Base-by-base conservation (phyloP, 1,284 basidiomycete genomes). In the Tilletia horrida region DNA sequence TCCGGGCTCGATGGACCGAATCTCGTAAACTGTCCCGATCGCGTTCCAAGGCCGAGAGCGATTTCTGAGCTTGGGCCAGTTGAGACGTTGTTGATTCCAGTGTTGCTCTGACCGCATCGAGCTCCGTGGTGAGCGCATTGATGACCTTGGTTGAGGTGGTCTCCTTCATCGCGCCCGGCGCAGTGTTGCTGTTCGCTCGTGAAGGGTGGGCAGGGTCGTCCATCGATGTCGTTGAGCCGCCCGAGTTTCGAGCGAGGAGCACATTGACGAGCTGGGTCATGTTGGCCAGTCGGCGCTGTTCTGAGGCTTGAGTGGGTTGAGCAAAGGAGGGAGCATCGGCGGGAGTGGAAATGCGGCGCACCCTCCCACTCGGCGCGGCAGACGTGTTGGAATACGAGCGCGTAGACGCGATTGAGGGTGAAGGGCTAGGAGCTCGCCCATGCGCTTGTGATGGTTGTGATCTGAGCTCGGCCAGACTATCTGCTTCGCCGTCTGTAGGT, bases 1-100 rank as follows among this genome's bases (percentile, higher is more conserved):
- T 80, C 66, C 90, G 83, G 66, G 92, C 82, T 59, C 91, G 85
- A 78, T 92, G 90, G 70, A 91, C 86, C 0, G 88, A 88, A 76
- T 92, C 91, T 75, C 91, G 92, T 80, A 92, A 82, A 81, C 93
- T 92, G 78, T 93, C 92, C 52, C 88, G 88, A 81, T 90, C 88
- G 55, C 91, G 84, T 44, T 91, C 92, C 52, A 91, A 83, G 66
- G 74, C 44, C 8, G 90, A 89, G 11, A 91, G 88, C 63, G 87
- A 88, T 67, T 90, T 84, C 78, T 91, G 90, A n/a, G 89, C 88
- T 31, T 90, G 79, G 66, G 90, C 83, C 48, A 93, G 84, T 76
- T 91, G 90, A 18, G 87, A 83, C 77, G 90, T 91, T 4, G 91
- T 91, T 76, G 91, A 90, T 78, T 92, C 91, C 69, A 93, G 84